Evolutionary conservation across 305 asterid genomes (phyloP).

Genomic region (Solanum hybrid): DNA sequence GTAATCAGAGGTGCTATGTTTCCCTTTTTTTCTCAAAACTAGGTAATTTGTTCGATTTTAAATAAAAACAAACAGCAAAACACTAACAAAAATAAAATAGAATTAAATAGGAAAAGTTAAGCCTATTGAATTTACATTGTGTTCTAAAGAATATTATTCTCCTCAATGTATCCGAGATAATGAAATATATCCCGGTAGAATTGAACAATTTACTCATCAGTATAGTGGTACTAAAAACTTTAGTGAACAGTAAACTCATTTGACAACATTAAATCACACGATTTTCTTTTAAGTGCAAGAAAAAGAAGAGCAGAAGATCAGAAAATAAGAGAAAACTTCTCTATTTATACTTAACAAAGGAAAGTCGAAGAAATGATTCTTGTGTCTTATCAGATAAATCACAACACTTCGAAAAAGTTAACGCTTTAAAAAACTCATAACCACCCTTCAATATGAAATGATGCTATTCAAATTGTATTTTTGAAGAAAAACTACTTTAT

Average conservation of each 20-base stretch:
- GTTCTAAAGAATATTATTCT: neutral
- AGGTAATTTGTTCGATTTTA: too few relatives aligned
- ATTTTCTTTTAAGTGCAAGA: neutral
- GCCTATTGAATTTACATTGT: neutral
- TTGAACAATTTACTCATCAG: neutral
- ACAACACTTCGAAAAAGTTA: neutral
- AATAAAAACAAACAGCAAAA: too few relatives aligned
- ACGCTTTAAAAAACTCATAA: neutral
- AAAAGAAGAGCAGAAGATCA: neutral
- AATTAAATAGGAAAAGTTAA: neutral
- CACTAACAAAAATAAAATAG: neutral
- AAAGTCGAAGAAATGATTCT: neutral
- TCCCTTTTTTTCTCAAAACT: too few relatives aligned
- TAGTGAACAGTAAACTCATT: neutral
- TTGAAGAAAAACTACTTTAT: neutral
- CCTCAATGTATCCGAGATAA: neutral
- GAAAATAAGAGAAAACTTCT: neutral
- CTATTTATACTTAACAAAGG: neutral
- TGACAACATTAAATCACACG: neutral
- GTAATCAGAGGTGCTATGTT: too few relatives aligned
- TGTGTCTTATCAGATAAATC: neutral
- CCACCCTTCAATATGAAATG: neutral
- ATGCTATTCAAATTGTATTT: neutral
- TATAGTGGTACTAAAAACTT: neutral
- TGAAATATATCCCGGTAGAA: neutral